Conservation (phyloP, 371 early-diverging fungal genomes). For the Lichtheimia ramosa region DNA sequence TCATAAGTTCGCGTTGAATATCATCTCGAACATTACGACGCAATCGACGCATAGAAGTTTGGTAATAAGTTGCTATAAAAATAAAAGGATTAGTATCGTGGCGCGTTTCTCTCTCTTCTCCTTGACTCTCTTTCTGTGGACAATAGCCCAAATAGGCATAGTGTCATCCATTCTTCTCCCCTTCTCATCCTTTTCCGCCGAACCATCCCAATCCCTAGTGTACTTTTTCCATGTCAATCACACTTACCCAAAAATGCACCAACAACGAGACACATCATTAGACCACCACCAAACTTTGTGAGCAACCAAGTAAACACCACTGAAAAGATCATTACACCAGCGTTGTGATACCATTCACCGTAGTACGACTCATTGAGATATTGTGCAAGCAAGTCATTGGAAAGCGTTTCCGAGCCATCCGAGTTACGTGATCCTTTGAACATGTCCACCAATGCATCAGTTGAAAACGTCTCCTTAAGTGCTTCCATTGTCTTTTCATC, state of each 20-base stretch:
- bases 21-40: slow-evolving; percentile 74
- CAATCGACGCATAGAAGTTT: slow-evolving; percentile 73
- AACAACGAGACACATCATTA: slow-evolving; percentile 44
- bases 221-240: neutral
- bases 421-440: slow-evolving; percentile 26
- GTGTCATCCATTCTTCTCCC: neutral
- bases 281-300: slow-evolving; percentile 32
- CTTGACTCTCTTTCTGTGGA: neutral
- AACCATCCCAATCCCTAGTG: neutral
- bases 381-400: slow-evolving; percentile 33
- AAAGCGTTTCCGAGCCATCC: slow-evolving; percentile 15
- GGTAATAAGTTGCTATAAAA: slow-evolving; percentile 68
- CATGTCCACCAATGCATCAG: slow-evolving; percentile 25
- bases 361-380: slow-evolving; percentile 38
- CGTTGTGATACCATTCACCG: slow-evolving; percentile 51
- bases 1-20: slow-evolving; percentile 63
- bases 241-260: slow-evolving; percentile 43
- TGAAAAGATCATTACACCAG: slow-evolving; percentile 29
- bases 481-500: slow-evolving; percentile 31
- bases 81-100: neutral
- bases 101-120: neutral
- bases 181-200: neutral
- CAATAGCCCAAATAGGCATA: slow-evolving; percentile 10
- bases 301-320: slow-evolving; percentile 42
- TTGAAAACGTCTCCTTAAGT: slow-evolving; percentile 14